A percentile compares a stretch with the other conserved stretches of the same genome.
Evolutionary conservation across 495 filamentous ascomycete genomes (phyloP).

Genomic region (Paragyromitra xinjiangensis): DNA sequence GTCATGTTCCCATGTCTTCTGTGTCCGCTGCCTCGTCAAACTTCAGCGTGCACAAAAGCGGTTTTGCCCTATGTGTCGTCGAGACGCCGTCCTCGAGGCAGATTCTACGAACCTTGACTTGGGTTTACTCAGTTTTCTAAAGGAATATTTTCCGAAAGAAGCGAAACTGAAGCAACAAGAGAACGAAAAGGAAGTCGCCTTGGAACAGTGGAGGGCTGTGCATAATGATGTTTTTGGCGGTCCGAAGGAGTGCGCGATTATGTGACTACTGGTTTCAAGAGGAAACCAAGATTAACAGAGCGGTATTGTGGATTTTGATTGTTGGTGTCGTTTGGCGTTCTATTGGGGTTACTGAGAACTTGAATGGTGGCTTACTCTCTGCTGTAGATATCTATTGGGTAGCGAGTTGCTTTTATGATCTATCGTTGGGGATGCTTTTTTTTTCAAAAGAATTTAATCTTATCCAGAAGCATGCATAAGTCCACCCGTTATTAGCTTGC

Average conservation of each 20-base stretch:
- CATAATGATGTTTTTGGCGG: conserved; percentile 33
- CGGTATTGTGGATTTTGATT: background rate
- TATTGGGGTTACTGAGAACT: conserved; percentile 1
- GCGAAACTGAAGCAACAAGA: conserved; percentile 63
- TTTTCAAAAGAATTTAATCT: background rate
- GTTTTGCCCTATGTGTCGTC: conserved; percentile 74
- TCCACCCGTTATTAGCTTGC: too few relatives aligned
- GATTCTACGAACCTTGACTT: conserved; percentile 70
- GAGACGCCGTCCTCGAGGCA: conserved; percentile 68
- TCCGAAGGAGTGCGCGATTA: conserved; percentile 39
- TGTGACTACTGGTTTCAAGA: conserved; percentile 18
- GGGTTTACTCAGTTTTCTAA: conserved; percentile 67
- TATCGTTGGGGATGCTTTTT: too few relatives aligned
- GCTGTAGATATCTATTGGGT: background rate
- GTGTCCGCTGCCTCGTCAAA: conserved; percentile 75
- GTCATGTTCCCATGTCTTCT: conserved; percentile 73
- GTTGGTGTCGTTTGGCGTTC: conserved; percentile 3
- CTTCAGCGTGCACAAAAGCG: conserved; percentile 70
- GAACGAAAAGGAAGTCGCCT: conserved; percentile 55
- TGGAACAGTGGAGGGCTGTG: conserved; percentile 55
- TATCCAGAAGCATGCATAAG: background rate
- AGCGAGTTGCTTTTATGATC: background rate
- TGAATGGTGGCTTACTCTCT: background rate
- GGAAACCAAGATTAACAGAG: background rate
- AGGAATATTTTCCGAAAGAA: conserved; percentile 76